Conservation (phyloP, 805 yeast species). For the Dipodascus albidus region DNA sequence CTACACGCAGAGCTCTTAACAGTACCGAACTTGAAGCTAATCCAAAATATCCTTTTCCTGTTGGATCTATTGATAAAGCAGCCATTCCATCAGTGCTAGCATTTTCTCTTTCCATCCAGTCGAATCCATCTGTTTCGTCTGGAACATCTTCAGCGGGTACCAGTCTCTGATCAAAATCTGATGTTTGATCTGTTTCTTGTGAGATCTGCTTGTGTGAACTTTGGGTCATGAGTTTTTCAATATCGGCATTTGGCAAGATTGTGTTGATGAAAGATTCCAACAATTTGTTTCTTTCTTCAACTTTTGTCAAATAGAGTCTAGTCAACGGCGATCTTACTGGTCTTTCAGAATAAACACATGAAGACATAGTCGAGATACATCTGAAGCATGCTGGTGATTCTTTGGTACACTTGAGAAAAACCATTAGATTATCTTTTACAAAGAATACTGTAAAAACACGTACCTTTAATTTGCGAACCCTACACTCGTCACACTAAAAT, state of each 20-base stretch:
- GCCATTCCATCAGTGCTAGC: conserved; percentile 49
- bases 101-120: conserved; percentile 45
- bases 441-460: neutral
- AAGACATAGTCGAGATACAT: conserved; percentile 60
- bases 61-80: conserved; percentile 37
- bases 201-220: neutral
- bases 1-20: conserved; percentile 35
- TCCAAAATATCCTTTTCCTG: conserved; percentile 55
- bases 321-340: conserved; percentile 72
- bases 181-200: neutral
- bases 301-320: conserved; percentile 57
- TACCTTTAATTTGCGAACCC: conserved; percentile 57
- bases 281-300: conserved; percentile 44
- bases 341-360: conserved; percentile 68
- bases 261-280: conserved; percentile 35
- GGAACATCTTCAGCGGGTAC: conserved; percentile 27
- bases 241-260: conserved; percentile 36
- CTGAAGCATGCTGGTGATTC: conserved; percentile 66
- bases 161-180: neutral
- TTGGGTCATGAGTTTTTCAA: conserved; percentile 27
- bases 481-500: conserved; percentile 62
- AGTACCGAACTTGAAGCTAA: conserved; percentile 49
- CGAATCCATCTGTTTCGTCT: conserved; percentile 40
- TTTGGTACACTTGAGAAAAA: conserved; percentile 48
- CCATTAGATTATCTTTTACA: neutral